Percentiles rank a stretch among this genome's conserved stretches.
Conservation (phyloP, 225 moss, liverwort and hornwort genomes). For the Neckera pumila region DNA sequence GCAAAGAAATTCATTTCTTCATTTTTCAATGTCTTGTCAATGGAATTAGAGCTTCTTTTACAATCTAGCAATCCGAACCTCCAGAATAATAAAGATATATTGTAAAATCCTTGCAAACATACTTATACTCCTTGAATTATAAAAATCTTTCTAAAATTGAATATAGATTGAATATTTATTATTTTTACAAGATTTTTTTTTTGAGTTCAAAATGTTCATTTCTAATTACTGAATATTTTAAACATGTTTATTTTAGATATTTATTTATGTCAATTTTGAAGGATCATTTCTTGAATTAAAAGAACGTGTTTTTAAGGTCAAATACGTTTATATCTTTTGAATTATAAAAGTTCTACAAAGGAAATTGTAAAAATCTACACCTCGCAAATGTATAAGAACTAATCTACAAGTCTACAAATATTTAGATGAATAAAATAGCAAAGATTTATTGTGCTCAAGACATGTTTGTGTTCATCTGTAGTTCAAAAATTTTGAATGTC, state of each 20-base stretch:
- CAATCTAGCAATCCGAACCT: too few relatives aligned
- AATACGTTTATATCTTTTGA: neutral
- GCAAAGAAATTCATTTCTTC: too few relatives aligned
- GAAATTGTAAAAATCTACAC: neutral
- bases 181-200: too few relatives aligned
- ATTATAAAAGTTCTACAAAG: neutral
- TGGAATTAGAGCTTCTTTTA: too few relatives aligned
- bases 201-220: neutral
- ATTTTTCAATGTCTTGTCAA: too few relatives aligned
- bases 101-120: too few relatives aligned
- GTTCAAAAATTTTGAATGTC: neutral
- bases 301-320: neutral
- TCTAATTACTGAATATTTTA: accelerated
- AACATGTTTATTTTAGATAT: neutral
- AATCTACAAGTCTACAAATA: neutral
- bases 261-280: neutral
- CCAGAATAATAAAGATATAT: too few relatives aligned
- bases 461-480: neutral
- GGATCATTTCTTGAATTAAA: neutral
- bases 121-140: too few relatives aligned
- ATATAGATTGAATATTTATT: too few relatives aligned
- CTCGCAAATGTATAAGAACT: neutral
- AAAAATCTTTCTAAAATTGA: too few relatives aligned
- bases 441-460: accelerated
- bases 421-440: neutral